Percentiles rank a stretch among this genome's conserved stretches.
Evolutionary conservation across 148 eudicot genomes (phyloP).

Genomic region (Talinum fruticosum): DNA sequence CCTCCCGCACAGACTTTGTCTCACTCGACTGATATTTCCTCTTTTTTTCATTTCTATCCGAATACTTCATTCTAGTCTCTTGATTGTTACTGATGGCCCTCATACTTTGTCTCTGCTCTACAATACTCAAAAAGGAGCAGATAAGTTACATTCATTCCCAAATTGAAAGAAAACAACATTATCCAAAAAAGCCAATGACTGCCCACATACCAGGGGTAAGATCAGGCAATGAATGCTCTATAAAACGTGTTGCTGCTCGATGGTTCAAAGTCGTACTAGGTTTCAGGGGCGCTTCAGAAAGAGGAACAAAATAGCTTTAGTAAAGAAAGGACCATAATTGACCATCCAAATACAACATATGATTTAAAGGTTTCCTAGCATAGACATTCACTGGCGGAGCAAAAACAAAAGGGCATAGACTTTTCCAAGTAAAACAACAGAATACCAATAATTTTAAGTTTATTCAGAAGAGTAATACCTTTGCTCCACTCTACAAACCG

Average conservation of each 20-base stretch:
- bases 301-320: background rate
- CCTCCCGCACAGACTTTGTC: constrained; percentile 66
- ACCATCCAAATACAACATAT: background rate
- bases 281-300: constrained; percentile 62
- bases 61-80: constrained; percentile 42
- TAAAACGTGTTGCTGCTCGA: constrained; percentile 82
- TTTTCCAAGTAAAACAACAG: too few relatives aligned
- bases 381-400: background rate
- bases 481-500: constrained; percentile 51
- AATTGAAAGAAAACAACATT: background rate
- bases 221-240: constrained; percentile 89
- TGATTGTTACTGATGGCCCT: constrained; percentile 63
- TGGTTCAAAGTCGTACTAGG: constrained; percentile 63
- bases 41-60: constrained; percentile 65
- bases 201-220: constrained; percentile 63
- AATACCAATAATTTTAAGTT: background rate
- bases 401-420: background rate
- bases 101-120: constrained; percentile 86
- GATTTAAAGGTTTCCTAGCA: background rate
- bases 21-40: constrained; percentile 64
- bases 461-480: constrained; percentile 39
- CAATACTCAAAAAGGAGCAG: constrained; percentile 14
- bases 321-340: background rate
- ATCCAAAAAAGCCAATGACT: background rate
- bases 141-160: constrained; percentile 2